Percentiles rank a stretch among this genome's conserved stretches.
These are phyloP conservation scores for Boletus coccyginus DNA, from an alignment of 768 basidiomycete genomes.

Conservation along the genomic window DNA sequence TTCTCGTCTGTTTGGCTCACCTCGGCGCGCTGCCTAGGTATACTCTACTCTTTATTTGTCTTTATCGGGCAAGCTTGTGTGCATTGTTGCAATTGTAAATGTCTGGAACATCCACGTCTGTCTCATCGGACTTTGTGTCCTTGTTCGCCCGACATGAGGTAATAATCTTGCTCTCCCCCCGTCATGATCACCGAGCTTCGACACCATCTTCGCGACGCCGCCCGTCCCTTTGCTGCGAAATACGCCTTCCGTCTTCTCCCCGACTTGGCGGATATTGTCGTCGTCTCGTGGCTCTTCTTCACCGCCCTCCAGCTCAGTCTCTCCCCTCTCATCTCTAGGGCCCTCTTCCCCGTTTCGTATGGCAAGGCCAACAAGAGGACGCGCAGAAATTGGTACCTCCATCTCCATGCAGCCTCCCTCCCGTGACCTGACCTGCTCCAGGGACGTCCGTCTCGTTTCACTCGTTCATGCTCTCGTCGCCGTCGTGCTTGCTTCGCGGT, in stretches of 20 bases:
- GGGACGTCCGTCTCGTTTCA: constrained; percentile 71
- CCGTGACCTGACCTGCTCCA: constrained; percentile 25
- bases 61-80: constrained; percentile 31
- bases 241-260: constrained; percentile 56
- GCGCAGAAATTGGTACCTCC: constrained; percentile 56
- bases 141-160: constrained; percentile 21
- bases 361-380: constrained; percentile 44
- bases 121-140: neutral
- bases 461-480: constrained; percentile 69
- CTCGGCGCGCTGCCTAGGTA: constrained; percentile 20
- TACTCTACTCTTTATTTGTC: constrained; percentile 33
- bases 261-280: constrained; percentile 51
- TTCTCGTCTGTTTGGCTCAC: neutral
- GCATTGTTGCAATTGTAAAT: constrained; percentile 29
- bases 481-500: constrained; percentile 58
- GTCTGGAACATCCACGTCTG: constrained; percentile 14
- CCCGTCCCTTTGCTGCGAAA: constrained; percentile 27
- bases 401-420: neutral
- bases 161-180: constrained; percentile 1
- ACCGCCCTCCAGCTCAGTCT: constrained; percentile 54
- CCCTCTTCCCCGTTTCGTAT: constrained; percentile 49
- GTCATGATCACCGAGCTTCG: constrained; percentile 31
- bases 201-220: constrained; percentile 26
- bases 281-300: constrained; percentile 56
- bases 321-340: constrained; percentile 51